A percentile compares a stretch with the other conserved stretches of the same genome.
Evolutionary conservation across 2,329 filamentous ascomycete species (phyloP).

Genomic region (Neospermospora avenae): DNA sequence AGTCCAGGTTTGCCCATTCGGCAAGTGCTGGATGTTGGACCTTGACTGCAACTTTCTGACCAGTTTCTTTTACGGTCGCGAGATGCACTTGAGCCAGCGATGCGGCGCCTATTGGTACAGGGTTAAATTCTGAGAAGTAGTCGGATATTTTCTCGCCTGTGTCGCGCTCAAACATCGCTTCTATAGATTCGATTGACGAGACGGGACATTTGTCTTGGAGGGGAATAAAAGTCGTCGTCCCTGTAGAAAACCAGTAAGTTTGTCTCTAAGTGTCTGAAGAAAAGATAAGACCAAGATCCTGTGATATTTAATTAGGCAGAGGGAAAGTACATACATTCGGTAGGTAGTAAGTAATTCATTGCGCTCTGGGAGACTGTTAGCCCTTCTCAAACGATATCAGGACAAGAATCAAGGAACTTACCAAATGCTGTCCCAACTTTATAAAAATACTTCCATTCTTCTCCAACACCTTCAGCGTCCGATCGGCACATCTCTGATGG

Average conservation of each 20-base stretch:
- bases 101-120: constrained; percentile 81
- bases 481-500: constrained; percentile 86
- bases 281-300: no score
- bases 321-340: constrained; percentile 57
- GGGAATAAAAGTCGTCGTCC: constrained; percentile 90
- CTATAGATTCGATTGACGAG: constrained; percentile 81
- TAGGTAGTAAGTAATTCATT: constrained; percentile 87
- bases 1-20: constrained; percentile 85
- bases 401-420: constrained; percentile 35
- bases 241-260: no score
- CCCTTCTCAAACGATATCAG: background rate
- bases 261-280: no score
- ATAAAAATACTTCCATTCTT: constrained; percentile 98
- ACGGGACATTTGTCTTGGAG: constrained; percentile 94
- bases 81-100: constrained; percentile 93
- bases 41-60: constrained; percentile 90
- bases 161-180: constrained; percentile 80
- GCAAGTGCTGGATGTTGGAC: constrained; percentile 89
- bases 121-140: constrained; percentile 81
- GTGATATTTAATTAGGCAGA: no score
- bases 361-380: constrained; percentile 58
- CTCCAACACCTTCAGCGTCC: constrained; percentile 83
- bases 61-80: constrained; percentile 76
- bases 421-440: constrained; percentile 91
- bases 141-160: constrained; percentile 76